phyloP scores from a whole-genome alignment of 495 filamentous ascomycete genomes.

The Tetracladium marchalianum region DNA sequence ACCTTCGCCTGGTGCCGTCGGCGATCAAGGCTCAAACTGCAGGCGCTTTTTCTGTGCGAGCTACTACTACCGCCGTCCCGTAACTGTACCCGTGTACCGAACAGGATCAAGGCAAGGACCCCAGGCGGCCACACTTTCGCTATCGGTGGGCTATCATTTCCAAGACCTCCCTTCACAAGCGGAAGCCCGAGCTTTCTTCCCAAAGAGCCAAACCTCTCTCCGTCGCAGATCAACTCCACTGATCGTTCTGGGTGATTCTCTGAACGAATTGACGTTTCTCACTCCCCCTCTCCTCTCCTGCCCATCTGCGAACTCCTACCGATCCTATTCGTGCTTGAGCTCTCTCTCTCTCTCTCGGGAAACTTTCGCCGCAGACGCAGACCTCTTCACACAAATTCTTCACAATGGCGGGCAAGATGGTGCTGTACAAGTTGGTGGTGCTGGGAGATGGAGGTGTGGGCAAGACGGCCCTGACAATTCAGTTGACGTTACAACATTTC shows the following conservation, averaged over 20 bases:
- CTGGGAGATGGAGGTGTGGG: conserved; percentile 88
- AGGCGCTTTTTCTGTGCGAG: too few relatives aligned
- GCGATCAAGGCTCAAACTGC: too few relatives aligned
- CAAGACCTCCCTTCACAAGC: conserved; percentile 3
- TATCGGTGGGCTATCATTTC: conserved; percentile 5
- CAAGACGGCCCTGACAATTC: conserved; percentile 96
- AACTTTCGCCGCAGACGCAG: conserved; percentile 2
- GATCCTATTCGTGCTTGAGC: conserved; percentile 1
- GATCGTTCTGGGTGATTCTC: conserved; percentile 5
- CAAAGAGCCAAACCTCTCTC: conserved; percentile 10
- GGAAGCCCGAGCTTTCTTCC: conserved; percentile 17
- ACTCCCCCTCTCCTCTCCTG: not conserved
- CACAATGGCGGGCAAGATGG: conserved; percentile 69
- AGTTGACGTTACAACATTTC: conserved; percentile 62
- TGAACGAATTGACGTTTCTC: conserved; percentile 3
- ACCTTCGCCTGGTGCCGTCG: too few relatives aligned
- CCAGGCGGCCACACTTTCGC: not conserved
- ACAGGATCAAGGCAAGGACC: too few relatives aligned
- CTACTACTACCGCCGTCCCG: too few relatives aligned
- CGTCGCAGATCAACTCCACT: conserved; percentile 8
- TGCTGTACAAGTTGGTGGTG: conserved; percentile 97
- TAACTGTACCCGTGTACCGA: too few relatives aligned
- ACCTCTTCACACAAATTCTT: conserved; percentile 1
- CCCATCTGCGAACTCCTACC: not conserved
- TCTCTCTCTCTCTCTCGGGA: too few relatives aligned